Conservation (phyloP, 1,284 basidiomycete species). For the Leccinum variabile region DNA sequence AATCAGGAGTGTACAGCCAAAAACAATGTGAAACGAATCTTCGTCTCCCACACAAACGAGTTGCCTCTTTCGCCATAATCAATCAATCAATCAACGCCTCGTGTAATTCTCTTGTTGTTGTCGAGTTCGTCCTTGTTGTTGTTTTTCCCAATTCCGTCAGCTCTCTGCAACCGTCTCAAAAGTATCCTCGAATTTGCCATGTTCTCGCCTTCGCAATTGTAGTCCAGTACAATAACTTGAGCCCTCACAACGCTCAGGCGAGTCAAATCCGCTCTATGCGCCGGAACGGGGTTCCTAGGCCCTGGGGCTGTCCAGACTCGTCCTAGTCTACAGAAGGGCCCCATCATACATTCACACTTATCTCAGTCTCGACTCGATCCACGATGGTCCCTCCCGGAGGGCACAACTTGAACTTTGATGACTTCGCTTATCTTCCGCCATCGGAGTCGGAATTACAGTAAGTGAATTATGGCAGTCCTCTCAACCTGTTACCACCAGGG, state of each 20-base stretch:
- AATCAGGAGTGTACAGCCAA: conserved; percentile 19
- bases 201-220: conserved; percentile 15
- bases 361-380: conserved; percentile 22
- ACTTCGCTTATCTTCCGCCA: conserved; percentile 1
- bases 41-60: conserved; percentile 17
- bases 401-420: conserved; percentile 7
- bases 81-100: conserved; percentile 11
- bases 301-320: neutral
- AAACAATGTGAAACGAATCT: conserved; percentile 21
- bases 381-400: conserved; percentile 19
- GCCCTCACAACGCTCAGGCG: conserved; percentile 7
- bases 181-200: no score
- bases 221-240: conserved; percentile 19
- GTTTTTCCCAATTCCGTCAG: conserved; percentile 6
- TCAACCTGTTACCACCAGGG: conserved; percentile 4
- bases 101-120: conserved; percentile 16
- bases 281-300: neutral
- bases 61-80: conserved; percentile 27
- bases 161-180: neutral
- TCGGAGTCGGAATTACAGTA: neutral
- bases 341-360: neutral
- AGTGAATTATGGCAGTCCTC: neutral
- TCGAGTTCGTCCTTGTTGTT: conserved; percentile 7
- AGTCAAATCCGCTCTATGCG: conserved; percentile 1
- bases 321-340: neutral